Evolutionary conservation across 2,329 filamentous ascomycete species (phyloP).

Genomic region (Fusarium keratoplasticum): DNA sequence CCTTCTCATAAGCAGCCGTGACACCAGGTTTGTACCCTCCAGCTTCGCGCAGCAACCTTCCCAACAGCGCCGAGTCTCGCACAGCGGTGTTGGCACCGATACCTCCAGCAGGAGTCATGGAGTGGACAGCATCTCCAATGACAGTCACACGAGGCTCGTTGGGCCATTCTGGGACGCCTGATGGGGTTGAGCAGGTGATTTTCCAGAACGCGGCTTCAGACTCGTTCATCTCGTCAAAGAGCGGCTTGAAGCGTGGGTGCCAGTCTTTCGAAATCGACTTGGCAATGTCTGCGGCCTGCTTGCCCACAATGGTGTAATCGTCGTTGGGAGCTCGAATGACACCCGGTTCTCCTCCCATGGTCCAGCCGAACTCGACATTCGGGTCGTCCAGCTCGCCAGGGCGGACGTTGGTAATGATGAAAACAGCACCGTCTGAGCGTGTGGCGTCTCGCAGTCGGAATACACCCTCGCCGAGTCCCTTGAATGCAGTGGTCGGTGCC

Average conservation of each 20-base stretch:
- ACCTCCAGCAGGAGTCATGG: conserved; percentile 68
- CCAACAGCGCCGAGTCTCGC: conserved; percentile 65
- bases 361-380: conserved; percentile 71
- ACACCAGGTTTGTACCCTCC: conserved; percentile 66
- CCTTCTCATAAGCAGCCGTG: conserved; percentile 68
- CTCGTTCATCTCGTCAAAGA: conserved; percentile 69
- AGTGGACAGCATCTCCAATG: conserved; percentile 68
- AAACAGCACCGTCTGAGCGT: conserved; percentile 59
- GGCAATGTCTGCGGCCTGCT: conserved; percentile 68
- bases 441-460: conserved; percentile 64
- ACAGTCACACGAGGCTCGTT: conserved; percentile 69
- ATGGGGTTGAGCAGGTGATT: conserved; percentile 71
- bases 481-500: conserved; percentile 71
- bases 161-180: conserved; percentile 69
- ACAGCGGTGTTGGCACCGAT: conserved; percentile 69
- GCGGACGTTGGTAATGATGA: conserved; percentile 73
- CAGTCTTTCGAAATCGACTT: conserved; percentile 64
- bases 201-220: conserved; percentile 73
- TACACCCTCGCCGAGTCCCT: conserved; percentile 71
- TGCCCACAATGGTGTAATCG: conserved; percentile 68
- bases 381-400: conserved; percentile 69
- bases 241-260: conserved; percentile 65
- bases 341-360: conserved; percentile 68
- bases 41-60: conserved; percentile 61
- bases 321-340: conserved; percentile 69